phyloP scores from a whole-genome alignment of 1,139 yeast genomes.

The Spencermartinsiella ligniputridi region DNA sequence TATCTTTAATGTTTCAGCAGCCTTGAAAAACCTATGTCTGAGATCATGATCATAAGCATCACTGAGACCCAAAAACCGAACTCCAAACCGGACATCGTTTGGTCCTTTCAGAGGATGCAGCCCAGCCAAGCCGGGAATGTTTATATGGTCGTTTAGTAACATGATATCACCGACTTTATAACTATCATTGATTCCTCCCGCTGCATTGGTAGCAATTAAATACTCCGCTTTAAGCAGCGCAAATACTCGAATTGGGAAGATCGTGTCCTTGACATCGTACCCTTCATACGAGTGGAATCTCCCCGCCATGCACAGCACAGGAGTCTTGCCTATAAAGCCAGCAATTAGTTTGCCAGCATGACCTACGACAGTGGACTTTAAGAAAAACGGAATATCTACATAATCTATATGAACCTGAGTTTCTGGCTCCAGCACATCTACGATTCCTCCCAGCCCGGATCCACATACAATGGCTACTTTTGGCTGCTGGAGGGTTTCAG shows the following conservation, averaged over 20 bases:
- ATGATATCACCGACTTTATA: constrained; percentile 84
- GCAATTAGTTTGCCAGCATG: constrained; percentile 81
- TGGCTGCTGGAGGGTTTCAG: constrained; percentile 27
- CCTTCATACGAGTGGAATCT: constrained; percentile 92
- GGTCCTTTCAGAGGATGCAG: constrained; percentile 85
- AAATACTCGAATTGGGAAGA: constrained; percentile 81
- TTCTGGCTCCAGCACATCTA: constrained; percentile 44
- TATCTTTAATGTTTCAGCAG: constrained; percentile 50
- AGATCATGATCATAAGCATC: constrained; percentile 83
- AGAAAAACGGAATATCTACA: constrained; percentile 72
- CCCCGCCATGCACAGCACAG: constrained; percentile 92
- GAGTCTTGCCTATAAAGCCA: constrained; percentile 69
- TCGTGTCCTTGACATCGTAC: constrained; percentile 70
- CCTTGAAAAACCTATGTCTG: constrained; percentile 44
- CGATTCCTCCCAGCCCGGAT: constrained; percentile 88
- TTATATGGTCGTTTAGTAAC: constrained; percentile 85
- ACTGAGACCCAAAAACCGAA: constrained; percentile 80
- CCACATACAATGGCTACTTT: constrained; percentile 84
- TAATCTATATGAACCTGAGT: constrained; percentile 53
- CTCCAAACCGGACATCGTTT: constrained; percentile 74
- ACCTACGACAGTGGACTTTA: constrained; percentile 78
- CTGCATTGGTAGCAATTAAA: constrained; percentile 84
- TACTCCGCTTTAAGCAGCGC: constrained; percentile 54
- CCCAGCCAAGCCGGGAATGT: constrained; percentile 87
- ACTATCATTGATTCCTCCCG: constrained; percentile 73